Percentiles rank a stretch among this genome's conserved stretches.
Conservation (phyloP, 2,329 filamentous ascomycete species). For the Ilyonectria mors-panacis region DNA sequence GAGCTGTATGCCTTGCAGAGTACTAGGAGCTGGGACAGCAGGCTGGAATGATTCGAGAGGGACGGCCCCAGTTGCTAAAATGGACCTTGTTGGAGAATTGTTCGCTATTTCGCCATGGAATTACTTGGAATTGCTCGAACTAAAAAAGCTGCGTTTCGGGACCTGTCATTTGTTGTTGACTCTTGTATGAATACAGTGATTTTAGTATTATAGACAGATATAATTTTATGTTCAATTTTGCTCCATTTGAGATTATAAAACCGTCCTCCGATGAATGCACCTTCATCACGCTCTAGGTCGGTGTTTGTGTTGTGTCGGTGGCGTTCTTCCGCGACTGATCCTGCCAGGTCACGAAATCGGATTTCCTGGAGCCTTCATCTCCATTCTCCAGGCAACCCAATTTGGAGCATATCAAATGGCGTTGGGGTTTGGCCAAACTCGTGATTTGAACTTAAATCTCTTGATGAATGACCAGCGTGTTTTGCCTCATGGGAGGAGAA, state of each 20-base stretch:
- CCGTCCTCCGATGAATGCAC: too few species aligned
- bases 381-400: too few species aligned
- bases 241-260: background rate
- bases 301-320: too few species aligned
- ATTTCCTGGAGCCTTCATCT: background rate
- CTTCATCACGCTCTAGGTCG: background rate
- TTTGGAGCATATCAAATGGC: background rate
- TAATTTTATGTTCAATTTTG: background rate
- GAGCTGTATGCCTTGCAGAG: constrained; percentile 5
- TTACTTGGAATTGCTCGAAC: background rate
- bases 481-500: background rate
- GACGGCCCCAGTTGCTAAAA: constrained; percentile 9
- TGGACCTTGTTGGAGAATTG: background rate
- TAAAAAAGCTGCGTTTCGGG: background rate
- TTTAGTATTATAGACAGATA: background rate
- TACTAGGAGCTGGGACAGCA: background rate
- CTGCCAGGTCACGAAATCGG: background rate
- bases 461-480: background rate
- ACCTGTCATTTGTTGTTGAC: constrained; percentile 18
- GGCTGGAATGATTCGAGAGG: background rate
- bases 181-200: background rate
- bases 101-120: background rate
- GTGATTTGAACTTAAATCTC: background rate
- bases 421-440: background rate
- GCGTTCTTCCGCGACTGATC: background rate